Conservation (phyloP, 768 basidiomycete genomes). For the Lanmaoa pseudosensibilis region DNA sequence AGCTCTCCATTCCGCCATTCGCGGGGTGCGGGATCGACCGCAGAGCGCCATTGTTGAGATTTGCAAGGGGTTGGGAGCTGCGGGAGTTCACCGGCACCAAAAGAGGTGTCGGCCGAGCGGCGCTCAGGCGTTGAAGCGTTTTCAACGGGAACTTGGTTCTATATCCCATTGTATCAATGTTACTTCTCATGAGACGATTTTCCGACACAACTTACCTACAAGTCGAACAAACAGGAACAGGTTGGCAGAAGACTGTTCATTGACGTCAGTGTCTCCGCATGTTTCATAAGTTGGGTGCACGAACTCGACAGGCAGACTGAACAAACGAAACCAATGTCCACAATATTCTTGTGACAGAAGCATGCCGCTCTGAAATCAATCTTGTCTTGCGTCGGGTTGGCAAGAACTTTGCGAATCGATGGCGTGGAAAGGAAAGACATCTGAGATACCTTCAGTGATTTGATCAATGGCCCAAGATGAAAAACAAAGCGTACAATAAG, state of each 20-base stretch:
- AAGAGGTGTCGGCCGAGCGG: conserved; percentile 47
- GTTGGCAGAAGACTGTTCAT: conserved; percentile 83
- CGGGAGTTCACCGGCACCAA: conserved; percentile 28
- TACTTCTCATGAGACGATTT: background rate
- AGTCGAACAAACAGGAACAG: conserved; percentile 90
- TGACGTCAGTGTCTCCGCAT: conserved; percentile 8
- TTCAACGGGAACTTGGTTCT: conserved; percentile 97
- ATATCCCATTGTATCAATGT: conserved; percentile 9
- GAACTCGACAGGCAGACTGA: conserved; percentile 96
- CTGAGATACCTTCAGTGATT: conserved; percentile 40
- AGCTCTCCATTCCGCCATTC: conserved; percentile 22
- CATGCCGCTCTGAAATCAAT: conserved; percentile 98
- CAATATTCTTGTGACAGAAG: conserved; percentile 97
- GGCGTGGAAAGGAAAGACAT: conserved; percentile 80
- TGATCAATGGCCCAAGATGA: background rate
- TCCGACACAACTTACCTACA: conserved; percentile 65
- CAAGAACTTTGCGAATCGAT: conserved; percentile 70
- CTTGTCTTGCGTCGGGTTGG: conserved; percentile 89
- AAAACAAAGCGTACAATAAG: conserved; percentile 56
- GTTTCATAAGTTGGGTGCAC: conserved; percentile 29
- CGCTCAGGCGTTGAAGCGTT: conserved; percentile 79
- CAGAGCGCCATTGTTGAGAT: conserved; percentile 32
- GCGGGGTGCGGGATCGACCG: conserved; percentile 18
- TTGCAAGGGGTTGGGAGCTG: conserved; percentile 35
- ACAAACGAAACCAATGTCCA: conserved; percentile 97